Conservation (phyloP, 1,284 basidiomycete species). For the Ceratobasidium sp. region DNA sequence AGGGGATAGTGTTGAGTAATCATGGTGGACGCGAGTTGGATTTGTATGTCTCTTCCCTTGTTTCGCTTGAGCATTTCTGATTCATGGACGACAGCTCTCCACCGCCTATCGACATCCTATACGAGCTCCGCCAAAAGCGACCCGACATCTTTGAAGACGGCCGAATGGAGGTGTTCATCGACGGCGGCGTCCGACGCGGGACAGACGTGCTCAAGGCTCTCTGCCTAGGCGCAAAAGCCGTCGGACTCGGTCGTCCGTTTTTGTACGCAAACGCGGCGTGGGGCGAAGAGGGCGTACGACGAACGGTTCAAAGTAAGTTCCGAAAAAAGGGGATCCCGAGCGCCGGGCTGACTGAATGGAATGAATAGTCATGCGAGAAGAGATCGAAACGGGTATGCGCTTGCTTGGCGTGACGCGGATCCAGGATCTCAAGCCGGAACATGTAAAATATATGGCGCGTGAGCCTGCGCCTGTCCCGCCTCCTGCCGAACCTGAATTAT, state of each 20-base stretch:
- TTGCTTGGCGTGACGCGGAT: conserved; percentile 61
- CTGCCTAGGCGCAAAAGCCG: conserved; percentile 60
- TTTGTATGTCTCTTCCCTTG: conserved; percentile 46
- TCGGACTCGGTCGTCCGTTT: conserved; percentile 58
- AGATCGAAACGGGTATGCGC: conserved; percentile 62
- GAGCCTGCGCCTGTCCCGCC: conserved; percentile 41
- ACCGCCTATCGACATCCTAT: conserved; percentile 57
- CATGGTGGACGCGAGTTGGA: conserved; percentile 55
- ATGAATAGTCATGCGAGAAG: conserved; percentile 59
- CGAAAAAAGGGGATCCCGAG: not conserved
- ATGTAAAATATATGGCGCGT: conserved; percentile 50
- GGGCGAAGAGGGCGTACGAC: conserved; percentile 56
- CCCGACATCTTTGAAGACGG: conserved; percentile 55
- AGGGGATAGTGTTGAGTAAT: conserved; percentile 58
- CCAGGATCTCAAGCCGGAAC: conserved; percentile 52
- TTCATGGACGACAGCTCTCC: conserved; percentile 53
- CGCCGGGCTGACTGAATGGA: conserved; percentile 16
- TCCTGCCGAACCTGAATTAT: conserved; percentile 16
- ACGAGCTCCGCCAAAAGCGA: conserved; percentile 56
- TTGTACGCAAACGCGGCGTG: conserved; percentile 57
- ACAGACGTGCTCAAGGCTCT: conserved; percentile 61
- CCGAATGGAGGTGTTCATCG: conserved; percentile 56
- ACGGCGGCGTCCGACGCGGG: conserved; percentile 60
- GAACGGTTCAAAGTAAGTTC: conserved; percentile 58
- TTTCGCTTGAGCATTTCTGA: not conserved